Evolutionary conservation across 805 yeast species (phyloP).

Genomic region (Saccharomycopsis babjevae): DNA sequence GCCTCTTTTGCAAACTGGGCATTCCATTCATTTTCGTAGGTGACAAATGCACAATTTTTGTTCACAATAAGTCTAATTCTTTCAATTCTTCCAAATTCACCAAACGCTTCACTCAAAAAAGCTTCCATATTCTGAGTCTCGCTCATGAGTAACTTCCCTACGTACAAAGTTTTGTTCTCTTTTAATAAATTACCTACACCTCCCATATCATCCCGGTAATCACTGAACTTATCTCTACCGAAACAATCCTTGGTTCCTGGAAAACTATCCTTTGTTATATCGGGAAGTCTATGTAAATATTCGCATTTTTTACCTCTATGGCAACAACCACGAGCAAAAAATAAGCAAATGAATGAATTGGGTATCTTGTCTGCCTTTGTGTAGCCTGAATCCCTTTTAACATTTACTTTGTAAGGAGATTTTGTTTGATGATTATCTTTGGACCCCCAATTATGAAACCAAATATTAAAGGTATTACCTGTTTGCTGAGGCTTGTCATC

Average conservation of each 20-base stretch:
- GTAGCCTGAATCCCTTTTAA: slow-evolving; percentile 58
- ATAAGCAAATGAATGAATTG: slow-evolving; percentile 52
- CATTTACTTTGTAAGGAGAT: slow-evolving; percentile 47
- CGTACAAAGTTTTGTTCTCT: slow-evolving; percentile 64
- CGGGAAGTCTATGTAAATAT: slow-evolving; percentile 71
- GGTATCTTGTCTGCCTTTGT: slow-evolving; percentile 52
- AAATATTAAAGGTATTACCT: slow-evolving; percentile 72
- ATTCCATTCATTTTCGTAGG: slow-evolving; percentile 51
- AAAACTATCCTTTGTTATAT: slow-evolving; percentile 39
- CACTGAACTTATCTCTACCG: slow-evolving; percentile 79
- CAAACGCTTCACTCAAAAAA: slow-evolving; percentile 40
- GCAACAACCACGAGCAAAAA: slow-evolving; percentile 86
- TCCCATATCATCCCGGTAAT: slow-evolving; percentile 84
- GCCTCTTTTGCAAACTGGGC: slow-evolving; percentile 97
- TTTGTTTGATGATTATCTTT: slow-evolving; percentile 44
- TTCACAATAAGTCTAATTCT: slow-evolving; percentile 49
- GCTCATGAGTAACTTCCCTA: slow-evolving; percentile 47
- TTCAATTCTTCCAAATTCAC: slow-evolving; percentile 68
- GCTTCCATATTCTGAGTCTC: slow-evolving; percentile 28
- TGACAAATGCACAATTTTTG: slow-evolving; percentile 71
- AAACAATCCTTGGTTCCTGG: slow-evolving; percentile 75
- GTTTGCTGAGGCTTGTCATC: slow-evolving; percentile 63
- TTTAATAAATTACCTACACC: slow-evolving; percentile 78
- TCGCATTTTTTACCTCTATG: slow-evolving; percentile 66
- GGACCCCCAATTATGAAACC: slow-evolving; percentile 88